Conservation (phyloP, 345 rosid species). For the Mallotus nudiflorus region DNA sequence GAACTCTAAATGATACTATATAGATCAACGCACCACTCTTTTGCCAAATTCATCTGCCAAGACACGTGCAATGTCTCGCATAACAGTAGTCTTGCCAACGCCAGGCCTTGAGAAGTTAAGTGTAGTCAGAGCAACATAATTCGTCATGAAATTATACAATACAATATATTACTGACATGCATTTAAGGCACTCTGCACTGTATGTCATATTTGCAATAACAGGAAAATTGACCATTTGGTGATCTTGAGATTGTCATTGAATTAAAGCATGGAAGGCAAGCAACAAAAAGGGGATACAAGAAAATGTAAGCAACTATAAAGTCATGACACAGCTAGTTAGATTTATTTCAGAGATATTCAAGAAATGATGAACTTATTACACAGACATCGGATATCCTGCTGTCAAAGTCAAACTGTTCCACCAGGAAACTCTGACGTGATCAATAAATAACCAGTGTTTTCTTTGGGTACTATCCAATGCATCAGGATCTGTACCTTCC, state of each 20-base stretch:
- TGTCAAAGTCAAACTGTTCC: not conserved
- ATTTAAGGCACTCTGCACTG: not conserved
- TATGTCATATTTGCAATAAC: not conserved
- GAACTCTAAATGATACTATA: not conserved
- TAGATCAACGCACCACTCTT: constrained; percentile 52
- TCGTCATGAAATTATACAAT: not conserved
- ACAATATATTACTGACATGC: not conserved
- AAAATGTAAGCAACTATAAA: not conserved
- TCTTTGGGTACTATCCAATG: not conserved
- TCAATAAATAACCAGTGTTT: not conserved
- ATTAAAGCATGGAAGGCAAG: not conserved
- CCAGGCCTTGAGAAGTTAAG: constrained; percentile 46
- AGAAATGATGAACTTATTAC: not conserved
- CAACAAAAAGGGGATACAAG: not conserved
- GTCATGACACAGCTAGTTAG: not conserved
- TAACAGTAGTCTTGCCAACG: constrained; percentile 72
- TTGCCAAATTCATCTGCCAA: constrained; percentile 61
- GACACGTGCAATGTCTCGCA: constrained; percentile 67
- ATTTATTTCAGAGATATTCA: not conserved
- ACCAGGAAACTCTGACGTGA: not conserved
- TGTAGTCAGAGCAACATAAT: not conserved
- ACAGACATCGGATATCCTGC: not conserved
- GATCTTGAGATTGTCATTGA: not conserved
- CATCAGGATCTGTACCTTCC: constrained; percentile 43
- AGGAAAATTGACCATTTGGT: not conserved